Base-by-base conservation (phyloP, 441 rosid genomes). In the Bocquillonia castaneifolia region DNA sequence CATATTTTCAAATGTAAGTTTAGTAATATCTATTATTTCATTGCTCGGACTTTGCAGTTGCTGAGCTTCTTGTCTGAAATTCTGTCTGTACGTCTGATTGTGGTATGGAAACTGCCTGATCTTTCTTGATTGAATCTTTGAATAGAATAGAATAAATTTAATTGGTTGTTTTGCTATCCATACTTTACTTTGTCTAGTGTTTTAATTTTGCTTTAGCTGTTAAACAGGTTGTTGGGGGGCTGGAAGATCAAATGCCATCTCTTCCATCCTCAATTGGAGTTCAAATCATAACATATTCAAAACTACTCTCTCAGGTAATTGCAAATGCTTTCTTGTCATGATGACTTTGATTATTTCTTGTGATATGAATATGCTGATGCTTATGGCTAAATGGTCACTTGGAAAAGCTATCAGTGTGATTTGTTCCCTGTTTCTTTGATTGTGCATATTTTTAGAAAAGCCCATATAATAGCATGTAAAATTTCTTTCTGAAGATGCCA, bases 171-270 rank as follows among this genome's bases (percentile, higher is more conserved):
- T n/a, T 26, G 50, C 25, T 13, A 17, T 32, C 9, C 1, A 13
- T 7, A 52, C 34, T 25, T 9, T 3, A n/a, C 34, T 62, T 20
- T 32, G 34, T 67, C 32, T 17, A 76, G 32, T 52, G 59, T 22
- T 59, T 63, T 66, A 32, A 61, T n/a, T 60, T 63, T 78, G 57
- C 55, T 76, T 70, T 69, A 56, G 74, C 39, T 79, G 44, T 61
- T 57, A 63, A 64, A 64, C 78, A 95, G 99, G 98, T 95, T 78
- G 97, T 95, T 78, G 99, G 93, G 63, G 99, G 97, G 71, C 76
- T 89, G 48, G 88, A 88, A 74, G 94, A 92, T 73, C 82, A 85
- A 76, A 76, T 92, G 65, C 98, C 96, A 71, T 90, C 90, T 23
- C 89, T 88, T 77, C 96, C 96, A 74, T 58, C 92, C 36, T 76